These are phyloP conservation scores for Boletus subcaerulescens DNA, from an alignment of 768 basidiomycete species.

Conservation along the genomic window DNA sequence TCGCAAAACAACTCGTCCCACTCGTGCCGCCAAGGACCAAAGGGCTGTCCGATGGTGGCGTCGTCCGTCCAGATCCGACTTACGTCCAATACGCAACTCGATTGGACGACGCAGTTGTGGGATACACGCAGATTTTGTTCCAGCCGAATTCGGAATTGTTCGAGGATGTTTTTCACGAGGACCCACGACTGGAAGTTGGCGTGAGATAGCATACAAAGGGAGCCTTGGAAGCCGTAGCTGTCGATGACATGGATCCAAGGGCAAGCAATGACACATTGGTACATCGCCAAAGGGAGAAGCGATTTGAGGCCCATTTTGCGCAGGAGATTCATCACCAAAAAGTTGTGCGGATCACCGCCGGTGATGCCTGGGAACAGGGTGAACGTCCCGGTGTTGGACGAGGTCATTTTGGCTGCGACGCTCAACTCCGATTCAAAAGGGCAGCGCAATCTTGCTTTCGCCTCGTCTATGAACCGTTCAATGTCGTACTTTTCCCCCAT, in stretches of 20 bases:
- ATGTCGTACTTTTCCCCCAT: slow-evolving; percentile 26
- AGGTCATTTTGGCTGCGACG: slow-evolving; percentile 1
- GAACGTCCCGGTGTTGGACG: neutral
- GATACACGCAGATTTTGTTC: slow-evolving; percentile 1
- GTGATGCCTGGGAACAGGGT: neutral
- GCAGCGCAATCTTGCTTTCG: slow-evolving; percentile 3
- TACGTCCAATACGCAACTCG: neutral
- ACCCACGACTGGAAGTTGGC: slow-evolving; percentile 9
- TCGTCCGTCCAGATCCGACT: slow-evolving; percentile 10
- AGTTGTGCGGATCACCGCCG: slow-evolving; percentile 12
- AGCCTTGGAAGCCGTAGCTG: slow-evolving; percentile 7
- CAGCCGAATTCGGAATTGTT: neutral
- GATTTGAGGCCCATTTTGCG: slow-evolving; percentile 2
- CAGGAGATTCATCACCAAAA: slow-evolving; percentile 19
- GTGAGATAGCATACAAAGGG: neutral
- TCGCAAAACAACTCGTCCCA: slow-evolving; percentile 15
- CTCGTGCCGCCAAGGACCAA: slow-evolving; percentile 12
- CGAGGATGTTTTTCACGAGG: slow-evolving; percentile 6
- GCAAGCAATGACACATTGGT: slow-evolving; percentile 4
- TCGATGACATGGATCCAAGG: slow-evolving; percentile 6
- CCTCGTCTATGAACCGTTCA: slow-evolving; percentile 6
- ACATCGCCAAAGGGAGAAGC: slow-evolving; percentile 12
- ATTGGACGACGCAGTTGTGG: neutral
- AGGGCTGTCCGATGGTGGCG: neutral
- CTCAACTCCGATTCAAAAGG: neutral